Conservation (phyloP, 2,329 filamentous ascomycete species). For the Fusarium lateritium region DNA sequence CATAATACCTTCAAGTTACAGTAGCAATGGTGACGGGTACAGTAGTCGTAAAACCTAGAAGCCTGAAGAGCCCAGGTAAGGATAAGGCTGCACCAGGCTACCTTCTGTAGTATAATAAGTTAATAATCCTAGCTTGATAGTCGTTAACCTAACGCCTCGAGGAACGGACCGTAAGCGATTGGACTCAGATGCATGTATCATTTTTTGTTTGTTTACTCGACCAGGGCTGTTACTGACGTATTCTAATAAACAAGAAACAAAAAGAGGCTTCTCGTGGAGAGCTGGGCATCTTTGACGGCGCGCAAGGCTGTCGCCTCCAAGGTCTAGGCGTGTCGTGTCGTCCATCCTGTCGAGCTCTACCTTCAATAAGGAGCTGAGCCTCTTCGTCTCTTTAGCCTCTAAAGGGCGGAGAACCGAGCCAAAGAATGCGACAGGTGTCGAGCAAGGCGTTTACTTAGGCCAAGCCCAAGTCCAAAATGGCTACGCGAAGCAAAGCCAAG, state of each 20-base stretch:
- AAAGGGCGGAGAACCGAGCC: neutral
- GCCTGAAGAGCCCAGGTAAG: conserved; percentile 14
- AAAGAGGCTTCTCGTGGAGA: conserved; percentile 15
- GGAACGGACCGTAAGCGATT: conserved; percentile 26
- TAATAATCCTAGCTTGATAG: conserved; percentile 7
- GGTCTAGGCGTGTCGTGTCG: conserved; percentile 11
- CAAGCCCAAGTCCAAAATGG: neutral
- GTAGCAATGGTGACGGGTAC: conserved; percentile 17
- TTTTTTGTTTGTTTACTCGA: conserved; percentile 19
- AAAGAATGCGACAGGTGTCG: neutral
- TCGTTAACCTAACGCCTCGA: conserved; percentile 11
- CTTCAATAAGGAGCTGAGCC: conserved; percentile 3
- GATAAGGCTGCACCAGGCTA: conserved; percentile 10
- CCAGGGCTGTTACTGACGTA: neutral
- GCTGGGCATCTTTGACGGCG: conserved; percentile 26
- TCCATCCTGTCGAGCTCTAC: neutral
- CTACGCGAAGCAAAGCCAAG: neutral
- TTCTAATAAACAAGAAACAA: conserved; percentile 15
- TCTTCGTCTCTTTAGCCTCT: conserved; percentile 1
- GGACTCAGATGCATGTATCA: neutral
- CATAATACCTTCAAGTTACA: neutral
- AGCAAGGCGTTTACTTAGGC: neutral
- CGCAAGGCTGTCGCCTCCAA: conserved; percentile 34
- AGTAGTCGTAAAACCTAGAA: conserved; percentile 5
- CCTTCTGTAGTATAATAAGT: neutral